Evolutionary conservation across 257 asterid genomes (phyloP), one percentile per base, ranked within the genome.

Genomic region (Solanum clarkiae): DNA sequence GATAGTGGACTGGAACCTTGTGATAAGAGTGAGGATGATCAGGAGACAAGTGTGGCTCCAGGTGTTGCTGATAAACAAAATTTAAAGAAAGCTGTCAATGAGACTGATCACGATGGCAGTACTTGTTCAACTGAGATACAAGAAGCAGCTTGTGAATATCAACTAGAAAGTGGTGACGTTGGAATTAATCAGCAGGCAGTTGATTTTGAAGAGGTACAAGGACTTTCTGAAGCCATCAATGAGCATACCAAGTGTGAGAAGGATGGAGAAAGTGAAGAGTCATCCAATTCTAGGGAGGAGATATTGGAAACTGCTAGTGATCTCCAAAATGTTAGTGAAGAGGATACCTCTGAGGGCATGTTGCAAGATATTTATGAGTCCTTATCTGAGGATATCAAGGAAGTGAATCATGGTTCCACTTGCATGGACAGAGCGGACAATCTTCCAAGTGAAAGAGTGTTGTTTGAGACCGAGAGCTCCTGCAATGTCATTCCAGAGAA

Each of bases 241-340:
- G 89, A 86, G 86, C 84, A 49, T 59, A 86, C 85, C 20, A 84
- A 86, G 77, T 90, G 86, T 83, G 86, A 60, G 75, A 83, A 86
- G 84, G 86, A 86, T 83, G 89, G 86, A 71, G 81, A 42, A 53
- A 88, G 55, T 80, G 83, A 86, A 80, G 88, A 84, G 84, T 72
- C 75, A 62, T 87, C 69, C 79, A 72, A 26, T 80, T 72, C 36
- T 84, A 84, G 80, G 80, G 90, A 82, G 79, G 87, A 90, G 83
- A 83, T 89, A 24, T 80, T 57, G 72, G 87, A 69, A 83, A 59
- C 77, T 18, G 88, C 88, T 83, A 63, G 80, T 86, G 84, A 86
- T 80, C 89, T 59, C 83, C 92, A 87, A 82, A 88, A 86, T 89
- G 89, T 89, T 86, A 87, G 90, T 80, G 93, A 88, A 84, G 91